Conservation (phyloP, 306 rosid species). For the Macrotyloma uniflorum region DNA sequence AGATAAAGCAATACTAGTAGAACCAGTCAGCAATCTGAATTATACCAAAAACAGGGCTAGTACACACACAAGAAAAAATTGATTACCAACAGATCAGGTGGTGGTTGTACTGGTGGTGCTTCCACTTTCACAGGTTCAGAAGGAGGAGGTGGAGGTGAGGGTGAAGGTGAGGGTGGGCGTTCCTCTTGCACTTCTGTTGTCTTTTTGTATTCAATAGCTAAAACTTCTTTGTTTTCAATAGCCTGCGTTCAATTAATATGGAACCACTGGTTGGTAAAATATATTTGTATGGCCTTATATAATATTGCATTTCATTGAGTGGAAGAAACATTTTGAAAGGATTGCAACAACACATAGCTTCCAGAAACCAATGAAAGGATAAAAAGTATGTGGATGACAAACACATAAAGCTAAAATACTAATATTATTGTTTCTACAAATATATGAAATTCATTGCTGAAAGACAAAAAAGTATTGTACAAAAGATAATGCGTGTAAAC, state of each 20-base stretch:
- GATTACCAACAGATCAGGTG: slow-evolving; percentile 90
- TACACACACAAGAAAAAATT: not conserved
- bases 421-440: slow-evolving; percentile 9
- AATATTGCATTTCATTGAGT: slow-evolving; percentile 10
- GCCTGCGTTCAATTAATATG: slow-evolving; percentile 50
- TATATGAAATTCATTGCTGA: not conserved
- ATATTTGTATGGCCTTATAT: not conserved
- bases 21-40: slow-evolving; percentile 5
- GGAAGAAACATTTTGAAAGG: not conserved
- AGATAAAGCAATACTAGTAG: not conserved
- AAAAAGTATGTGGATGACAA: not conserved
- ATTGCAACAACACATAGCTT: not conserved
- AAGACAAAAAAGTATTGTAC: not conserved
- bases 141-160: slow-evolving; percentile 60
- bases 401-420: slow-evolving; percentile 3
- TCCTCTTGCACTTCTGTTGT: slow-evolving; percentile 61
- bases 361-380: slow-evolving; percentile 6
- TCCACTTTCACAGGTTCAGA: slow-evolving; percentile 87
- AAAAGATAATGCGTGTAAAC: not conserved
- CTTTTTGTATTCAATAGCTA: slow-evolving; percentile 86
- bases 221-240: slow-evolving; percentile 69
- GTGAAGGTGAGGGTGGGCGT: slow-evolving; percentile 37
- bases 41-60: slow-evolving; percentile 18
- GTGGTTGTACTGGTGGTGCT: slow-evolving; percentile 72
- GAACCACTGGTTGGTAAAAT: slow-evolving; percentile 29